Evolutionary conservation across 2,329 filamentous ascomycete genomes (phyloP).

Genomic region (Berkeleyomyces basicola): DNA sequence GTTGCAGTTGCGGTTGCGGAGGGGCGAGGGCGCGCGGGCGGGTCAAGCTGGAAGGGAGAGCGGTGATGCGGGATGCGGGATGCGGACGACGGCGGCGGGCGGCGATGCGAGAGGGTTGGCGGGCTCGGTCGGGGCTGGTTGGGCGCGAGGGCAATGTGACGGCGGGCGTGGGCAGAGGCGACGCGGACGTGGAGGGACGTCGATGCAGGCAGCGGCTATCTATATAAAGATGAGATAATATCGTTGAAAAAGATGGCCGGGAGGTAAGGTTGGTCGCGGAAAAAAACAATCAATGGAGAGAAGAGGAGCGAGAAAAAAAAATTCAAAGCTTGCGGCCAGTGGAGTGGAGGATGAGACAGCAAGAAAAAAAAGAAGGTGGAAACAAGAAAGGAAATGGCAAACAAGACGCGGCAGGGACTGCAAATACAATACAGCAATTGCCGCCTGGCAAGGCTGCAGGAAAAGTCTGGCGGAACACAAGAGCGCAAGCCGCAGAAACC

Average conservation of each 20-base stretch:
- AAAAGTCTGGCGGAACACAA: background rate
- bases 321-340: conserved; percentile 4
- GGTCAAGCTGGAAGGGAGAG: too few species aligned
- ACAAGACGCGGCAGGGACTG: background rate
- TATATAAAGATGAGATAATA: conserved; percentile 1
- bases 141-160: background rate
- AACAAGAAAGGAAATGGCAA: background rate
- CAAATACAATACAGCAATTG: background rate
- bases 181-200: background rate
- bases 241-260: conserved; percentile 1
- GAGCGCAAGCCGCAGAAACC: too few species aligned
- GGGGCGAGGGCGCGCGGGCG: too few species aligned
- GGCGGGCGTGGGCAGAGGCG: too few species aligned
- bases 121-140: background rate
- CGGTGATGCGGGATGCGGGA: too few species aligned
- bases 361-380: background rate
- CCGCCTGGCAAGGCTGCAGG: background rate
- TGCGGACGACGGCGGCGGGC: background rate
- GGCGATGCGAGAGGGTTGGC: background rate
- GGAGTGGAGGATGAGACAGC: conserved; percentile 1
- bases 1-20: background rate
- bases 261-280: background rate
- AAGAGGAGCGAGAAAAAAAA: conserved; percentile 1
- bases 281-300: conserved; percentile 1
- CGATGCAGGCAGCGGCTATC: background rate